Evolutionary conservation across 1,284 basidiomycete genomes (phyloP).

Genomic region (Marasmius oreades): DNA sequence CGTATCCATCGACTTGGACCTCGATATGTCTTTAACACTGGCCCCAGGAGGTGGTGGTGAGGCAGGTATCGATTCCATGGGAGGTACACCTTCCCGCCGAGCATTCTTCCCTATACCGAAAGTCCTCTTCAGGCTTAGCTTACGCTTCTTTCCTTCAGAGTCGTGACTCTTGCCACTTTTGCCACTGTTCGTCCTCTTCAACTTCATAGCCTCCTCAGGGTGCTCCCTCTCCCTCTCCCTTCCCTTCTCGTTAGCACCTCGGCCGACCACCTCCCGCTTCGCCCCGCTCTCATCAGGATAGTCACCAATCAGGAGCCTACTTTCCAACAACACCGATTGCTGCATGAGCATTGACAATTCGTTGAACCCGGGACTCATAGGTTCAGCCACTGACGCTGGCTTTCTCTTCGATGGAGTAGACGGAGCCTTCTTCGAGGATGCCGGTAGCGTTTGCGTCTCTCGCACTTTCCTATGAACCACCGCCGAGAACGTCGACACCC

Average conservation of each 20-base stretch:
- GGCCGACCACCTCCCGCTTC: not conserved
- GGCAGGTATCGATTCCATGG: not conserved
- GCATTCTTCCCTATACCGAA: not conserved
- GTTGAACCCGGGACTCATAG: constrained; percentile 38
- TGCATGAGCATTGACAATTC: constrained; percentile 47
- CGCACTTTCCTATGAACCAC: constrained; percentile 52
- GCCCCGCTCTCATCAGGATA: constrained; percentile 28
- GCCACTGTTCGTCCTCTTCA: not conserved
- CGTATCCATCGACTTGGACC: constrained; percentile 7
- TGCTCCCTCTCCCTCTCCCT: constrained; percentile 5
- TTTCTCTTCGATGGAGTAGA: constrained; percentile 6
- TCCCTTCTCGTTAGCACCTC: constrained; percentile 11
- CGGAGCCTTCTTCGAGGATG: not conserved
- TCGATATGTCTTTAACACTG: not conserved
- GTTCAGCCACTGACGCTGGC: constrained; percentile 21
- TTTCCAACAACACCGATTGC: constrained; percentile 48
- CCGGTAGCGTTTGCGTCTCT: constrained; percentile 21
- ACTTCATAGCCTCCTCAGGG: not conserved
- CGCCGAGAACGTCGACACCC: constrained; percentile 38
- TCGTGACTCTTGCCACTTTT: not conserved
- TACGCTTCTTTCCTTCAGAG: constrained; percentile 5
- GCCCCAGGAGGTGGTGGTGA: not conserved
- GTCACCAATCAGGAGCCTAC: constrained; percentile 41
- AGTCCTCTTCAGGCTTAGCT: constrained; percentile 5
- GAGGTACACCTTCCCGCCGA: no score